Evolutionary conservation across 2,329 filamentous ascomycete species (phyloP), one percentile per base, ranked within the genome.

Genomic region (Aphanoascus verrucosus): DNA sequence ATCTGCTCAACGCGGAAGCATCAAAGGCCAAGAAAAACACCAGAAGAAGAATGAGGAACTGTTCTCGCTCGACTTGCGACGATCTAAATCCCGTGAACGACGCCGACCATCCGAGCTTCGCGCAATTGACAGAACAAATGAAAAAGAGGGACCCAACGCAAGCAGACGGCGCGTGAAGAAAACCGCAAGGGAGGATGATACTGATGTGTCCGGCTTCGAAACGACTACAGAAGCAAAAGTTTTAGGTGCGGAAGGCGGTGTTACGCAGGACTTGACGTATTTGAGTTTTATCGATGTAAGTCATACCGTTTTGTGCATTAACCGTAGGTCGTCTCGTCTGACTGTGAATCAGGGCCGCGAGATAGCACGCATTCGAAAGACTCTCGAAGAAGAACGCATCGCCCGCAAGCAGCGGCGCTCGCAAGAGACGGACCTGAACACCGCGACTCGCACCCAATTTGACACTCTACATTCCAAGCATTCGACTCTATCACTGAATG

Each of bases 331-430:
- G 5, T 5, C 20, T 7, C 28, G 7, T 41, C 53, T 61, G 53
- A 59, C 32, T 5, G 12, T 54, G 9, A 20, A 53, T 14, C 52
- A 70, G 68, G 63, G 66, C 54, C 66, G 72, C 52, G 73, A 78
- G 50, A 75, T 82, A 59, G 74, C 74, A 31, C 69, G 73, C 42
- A 67, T 83, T 48, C 74, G 80, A 40, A 77, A 74, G 59, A 72
- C 69, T 12, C 60, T 82, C 5, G 80, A 82, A 61, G 74, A 77
- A 56, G 77, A 81, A 63, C 68, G 75, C 49, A 63, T 74, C 31
- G 69, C 71, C 17, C 69, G 69, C 38, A 72, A 70, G 55, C 64
- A 67, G 31, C 67, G 67, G 32, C 50, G 34, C 14, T 12, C 50
- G 40, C 32, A 52, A 19, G 42, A 46, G 5, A 2, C n/a, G 3